A percentile compares a stretch with the other conserved stretches of the same genome.
Evolutionary conservation across 345 rosid genomes (phyloP).

Genomic region (Gossypium arboreum): DNA sequence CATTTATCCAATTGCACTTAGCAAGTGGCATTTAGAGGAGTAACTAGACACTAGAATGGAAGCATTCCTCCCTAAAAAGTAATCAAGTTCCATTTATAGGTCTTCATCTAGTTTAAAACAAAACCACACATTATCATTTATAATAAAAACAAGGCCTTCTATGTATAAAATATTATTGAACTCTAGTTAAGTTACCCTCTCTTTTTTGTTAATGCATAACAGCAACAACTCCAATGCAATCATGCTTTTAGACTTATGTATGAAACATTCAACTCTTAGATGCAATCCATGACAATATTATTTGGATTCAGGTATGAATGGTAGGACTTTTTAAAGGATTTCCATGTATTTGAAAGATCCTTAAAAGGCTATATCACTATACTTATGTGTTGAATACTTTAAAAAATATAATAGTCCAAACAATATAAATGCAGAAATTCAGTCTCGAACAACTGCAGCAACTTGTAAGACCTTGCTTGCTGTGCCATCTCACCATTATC

Average conservation of each 20-base stretch:
- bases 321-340: too few species aligned
- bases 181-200: not conserved
- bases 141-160: not conserved
- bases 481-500: not conserved
- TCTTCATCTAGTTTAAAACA: too few species aligned
- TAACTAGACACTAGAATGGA: not conserved
- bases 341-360: too few species aligned
- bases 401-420: too few species aligned
- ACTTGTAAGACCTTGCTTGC: constrained; percentile 3
- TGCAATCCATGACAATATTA: not conserved
- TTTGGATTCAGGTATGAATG: too few species aligned
- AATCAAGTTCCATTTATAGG: not conserved
- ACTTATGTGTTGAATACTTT: too few species aligned
- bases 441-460: not conserved
- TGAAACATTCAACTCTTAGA: not conserved
- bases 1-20: too few species aligned
- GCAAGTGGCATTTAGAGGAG: too few species aligned
- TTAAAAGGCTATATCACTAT: too few species aligned
- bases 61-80: not conserved
- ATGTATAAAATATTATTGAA: not conserved
- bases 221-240: not conserved
- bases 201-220: not conserved
- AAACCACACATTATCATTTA: too few species aligned
- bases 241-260: not conserved
- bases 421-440: not conserved